Evolutionary conservation across 257 asterid species (phyloP), one percentile per base, ranked within the genome.

Genomic region (Paraleonurus japonicus): DNA sequence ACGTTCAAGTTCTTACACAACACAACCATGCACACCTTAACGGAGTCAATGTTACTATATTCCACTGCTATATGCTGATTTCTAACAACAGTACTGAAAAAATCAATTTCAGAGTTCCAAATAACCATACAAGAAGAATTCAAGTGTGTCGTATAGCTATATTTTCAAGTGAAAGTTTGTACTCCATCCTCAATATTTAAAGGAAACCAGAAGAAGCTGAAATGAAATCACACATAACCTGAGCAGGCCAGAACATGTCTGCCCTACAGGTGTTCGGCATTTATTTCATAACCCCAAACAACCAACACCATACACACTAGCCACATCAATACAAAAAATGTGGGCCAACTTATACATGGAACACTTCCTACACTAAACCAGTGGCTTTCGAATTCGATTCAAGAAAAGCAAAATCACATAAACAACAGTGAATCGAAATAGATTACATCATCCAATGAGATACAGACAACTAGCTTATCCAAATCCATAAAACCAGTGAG

Each of bases 391-490:
- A 30, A 30, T 65, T 54, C 61, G 16, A 55, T 41, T 58, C 33
- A 9, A 24, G 55, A 60, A 53, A 41, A 62, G 54, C 47, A 8
- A 33, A 22, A 43, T 30, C 54, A 41, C 60, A 71, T 17, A 3
- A 28, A 15, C 17, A 23, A 23, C 20, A 60, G 45, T 62, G 61
- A 72, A 35, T 45, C 27, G 58, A 64, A 35, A 9, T 17, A 13
- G 32, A 67, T 35, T 23, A 41, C 53, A 70, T 12, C 45, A 26
- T 7, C 19, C 16, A 22, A 1, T 33, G 10, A 58, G 19, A 17
- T 61, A 37, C 30, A 43, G 51, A 45, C 19, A 66, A 71, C 17
- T 13, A 54, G 15, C 76, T 59, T 51, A 48, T 43, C 61, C 65
- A 45, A 32, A 74, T 57, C 48, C 58, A 58, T 50, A 37, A 68